Base-by-base conservation (phyloP, 1,284 basidiomycete species). In the Ganoderma boninense region DNA sequence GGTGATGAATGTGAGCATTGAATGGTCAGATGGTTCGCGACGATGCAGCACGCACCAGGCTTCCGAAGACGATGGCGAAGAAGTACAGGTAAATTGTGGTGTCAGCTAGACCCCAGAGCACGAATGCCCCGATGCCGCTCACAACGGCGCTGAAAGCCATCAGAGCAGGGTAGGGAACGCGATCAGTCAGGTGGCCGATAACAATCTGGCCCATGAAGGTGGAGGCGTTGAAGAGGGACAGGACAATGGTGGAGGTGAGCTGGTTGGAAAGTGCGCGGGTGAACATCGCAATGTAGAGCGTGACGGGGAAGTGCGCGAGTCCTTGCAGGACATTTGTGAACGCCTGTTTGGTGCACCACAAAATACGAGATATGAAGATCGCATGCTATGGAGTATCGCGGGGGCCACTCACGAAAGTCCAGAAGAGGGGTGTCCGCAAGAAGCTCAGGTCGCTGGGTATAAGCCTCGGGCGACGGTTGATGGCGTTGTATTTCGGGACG, bases 21-120 rank as follows among this genome's bases (percentile, higher is more conserved):
- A 54, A n/a, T n/a, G n/a, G n/a, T n/a, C n/a, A n/a, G n/a, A n/a
- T n/a, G n/a, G n/a, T n/a, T n/a, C n/a, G n/a, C n/a, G n/a, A n/a
- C n/a, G n/a, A n/a, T n/a, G n/a, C n/a, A 8, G 23, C 8, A 69
- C 76, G 62, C 49, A 77, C 77, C 67, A 79, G 57, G 23, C 73
- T 67, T 78, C 78, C 78, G 61, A 77, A 78, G 35, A 79, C 73
- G 26, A 78, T 69, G 0, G 75, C 75, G 56, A 77, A 79, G 62
- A 69, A 67, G 67, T 78, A 77, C 4, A 79, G 72, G 40, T 72
- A 73, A 20, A 69, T 69, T 20, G 77, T 64, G 0, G 75, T 68
- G 62, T 70, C 65, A 13, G 78, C 74, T 61, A 78, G 76, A 38
- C 77, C 78, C 78, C 78, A 79, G 1, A 79, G 72, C n/a, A 78